These are phyloP conservation scores for Fomitopsis serialis DNA, from an alignment of 768 basidiomycete genomes.

Conservation along the genomic window DNA sequence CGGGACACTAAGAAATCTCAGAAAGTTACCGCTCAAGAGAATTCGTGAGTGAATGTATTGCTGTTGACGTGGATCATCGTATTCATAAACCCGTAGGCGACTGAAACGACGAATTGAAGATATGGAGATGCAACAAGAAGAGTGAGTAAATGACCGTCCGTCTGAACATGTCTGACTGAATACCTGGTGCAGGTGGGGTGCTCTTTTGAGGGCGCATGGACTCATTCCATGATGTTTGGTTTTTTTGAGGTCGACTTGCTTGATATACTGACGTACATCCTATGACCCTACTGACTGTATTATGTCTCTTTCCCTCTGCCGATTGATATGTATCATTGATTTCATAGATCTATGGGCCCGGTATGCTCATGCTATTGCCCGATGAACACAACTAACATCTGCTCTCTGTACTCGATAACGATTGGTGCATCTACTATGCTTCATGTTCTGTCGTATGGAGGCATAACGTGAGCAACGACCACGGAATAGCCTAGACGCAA, in stretches of 20 bases:
- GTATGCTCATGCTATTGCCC: background rate
- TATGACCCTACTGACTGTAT: background rate
- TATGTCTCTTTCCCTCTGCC: background rate
- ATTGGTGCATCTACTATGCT: too few relatives aligned
- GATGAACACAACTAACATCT: too few relatives aligned
- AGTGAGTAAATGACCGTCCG: constrained; percentile 46
- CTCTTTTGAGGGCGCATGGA: constrained; percentile 46
- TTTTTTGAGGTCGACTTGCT: background rate
- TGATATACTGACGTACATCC: background rate
- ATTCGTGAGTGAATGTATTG: constrained; percentile 58
- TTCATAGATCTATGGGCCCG: background rate
- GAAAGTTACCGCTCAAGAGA: constrained; percentile 73
- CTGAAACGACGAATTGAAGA: constrained; percentile 68
- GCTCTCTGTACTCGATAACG: too few relatives aligned
- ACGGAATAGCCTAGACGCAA: too few relatives aligned
- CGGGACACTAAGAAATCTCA: constrained; percentile 68
- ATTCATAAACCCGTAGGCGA: constrained; percentile 36
- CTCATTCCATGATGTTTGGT: constrained; percentile 30
- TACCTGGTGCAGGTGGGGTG: constrained; percentile 50
- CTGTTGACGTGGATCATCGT: background rate
- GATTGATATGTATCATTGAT: background rate
- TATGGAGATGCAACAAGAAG: constrained; percentile 69
- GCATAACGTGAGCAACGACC: too few relatives aligned
- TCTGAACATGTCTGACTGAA: constrained; percentile 1
- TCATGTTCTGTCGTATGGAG: too few relatives aligned